A percentile compares a stretch with the other conserved stretches of the same genome.
Evolutionary conservation across 208 protist genomes (phyloP).

Genomic region (Wallacemonas sp.): DNA sequence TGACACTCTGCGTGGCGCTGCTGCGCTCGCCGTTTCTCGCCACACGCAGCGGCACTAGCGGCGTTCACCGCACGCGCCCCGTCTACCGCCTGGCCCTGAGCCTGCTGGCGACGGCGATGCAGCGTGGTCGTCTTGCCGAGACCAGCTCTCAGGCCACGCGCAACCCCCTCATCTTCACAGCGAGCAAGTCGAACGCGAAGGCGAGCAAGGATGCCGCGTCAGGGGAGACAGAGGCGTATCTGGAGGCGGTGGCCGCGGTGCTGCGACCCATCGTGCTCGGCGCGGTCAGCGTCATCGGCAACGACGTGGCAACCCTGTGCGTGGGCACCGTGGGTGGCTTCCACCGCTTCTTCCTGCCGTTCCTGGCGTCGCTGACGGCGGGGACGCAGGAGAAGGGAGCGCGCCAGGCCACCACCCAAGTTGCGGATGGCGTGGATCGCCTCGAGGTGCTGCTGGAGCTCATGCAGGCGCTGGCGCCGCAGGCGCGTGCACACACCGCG

Average conservation of each 20-base stretch:
- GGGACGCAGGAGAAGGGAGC: not conserved
- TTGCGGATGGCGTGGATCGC: not conserved
- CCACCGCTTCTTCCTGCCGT: slow-evolving; percentile 70
- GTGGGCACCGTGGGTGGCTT: slow-evolving; percentile 74
- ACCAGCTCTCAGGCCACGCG: slow-evolving; percentile 15
- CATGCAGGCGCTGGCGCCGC: slow-evolving; percentile 27
- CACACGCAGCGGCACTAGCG: slow-evolving; percentile 19
- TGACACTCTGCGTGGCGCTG: slow-evolving; percentile 52
- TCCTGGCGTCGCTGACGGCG: slow-evolving; percentile 21
- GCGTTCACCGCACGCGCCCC: slow-evolving; percentile 29
- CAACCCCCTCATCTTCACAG: slow-evolving; percentile 52
- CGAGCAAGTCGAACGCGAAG: slow-evolving; percentile 9
- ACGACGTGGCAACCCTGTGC: slow-evolving; percentile 61
- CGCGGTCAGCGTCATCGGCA: slow-evolving; percentile 48
- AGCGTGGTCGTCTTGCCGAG: slow-evolving; percentile 23
- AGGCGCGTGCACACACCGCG: not conserved
- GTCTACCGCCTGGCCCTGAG: slow-evolving; percentile 73
- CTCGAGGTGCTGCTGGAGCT: slow-evolving; percentile 34
- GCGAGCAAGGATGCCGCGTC: slow-evolving; percentile 7
- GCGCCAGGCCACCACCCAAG: not conserved
- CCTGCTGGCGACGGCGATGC: slow-evolving; percentile 51
- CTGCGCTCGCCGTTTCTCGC: slow-evolving; percentile 68
- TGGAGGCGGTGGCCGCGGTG: slow-evolving; percentile 26
- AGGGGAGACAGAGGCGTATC: slow-evolving; percentile 25
- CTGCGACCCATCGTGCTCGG: slow-evolving; percentile 43